These are phyloP conservation scores for Aspergillus avenaceus DNA, from an alignment of 495 filamentous ascomycete genomes.

Conservation along the genomic window DNA sequence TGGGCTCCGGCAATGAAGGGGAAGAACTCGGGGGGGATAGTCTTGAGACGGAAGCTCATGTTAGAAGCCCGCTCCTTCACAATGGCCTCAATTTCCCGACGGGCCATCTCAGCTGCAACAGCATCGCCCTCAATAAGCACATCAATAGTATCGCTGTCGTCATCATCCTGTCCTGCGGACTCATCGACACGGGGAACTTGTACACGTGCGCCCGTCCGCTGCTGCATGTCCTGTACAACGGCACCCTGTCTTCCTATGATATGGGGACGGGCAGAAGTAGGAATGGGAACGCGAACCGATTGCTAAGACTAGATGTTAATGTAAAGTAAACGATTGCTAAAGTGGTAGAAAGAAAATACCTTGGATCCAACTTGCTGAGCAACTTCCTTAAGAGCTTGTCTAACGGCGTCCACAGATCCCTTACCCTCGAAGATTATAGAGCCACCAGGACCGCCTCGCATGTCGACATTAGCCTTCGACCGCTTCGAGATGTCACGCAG, in stretches of 20 bases:
- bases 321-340: neutral
- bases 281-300: slow-evolving; percentile 71
- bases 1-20: slow-evolving; percentile 89
- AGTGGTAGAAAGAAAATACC: slow-evolving; percentile 42
- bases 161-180: slow-evolving; percentile 46
- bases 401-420: slow-evolving; percentile 71
- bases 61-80: slow-evolving; percentile 79
- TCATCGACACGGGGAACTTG: slow-evolving; percentile 80
- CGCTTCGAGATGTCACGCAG: slow-evolving; percentile 82
- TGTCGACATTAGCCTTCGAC: slow-evolving; percentile 79
- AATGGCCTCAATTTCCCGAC: slow-evolving; percentile 76
- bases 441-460: slow-evolving; percentile 62
- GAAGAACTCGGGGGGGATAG: slow-evolving; percentile 87
- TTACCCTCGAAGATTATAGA: slow-evolving; percentile 73
- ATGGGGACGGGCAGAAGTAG: slow-evolving; percentile 72
- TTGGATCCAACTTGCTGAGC: slow-evolving; percentile 80
- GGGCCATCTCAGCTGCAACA: slow-evolving; percentile 74
- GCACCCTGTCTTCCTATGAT: slow-evolving; percentile 90
- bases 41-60: slow-evolving; percentile 69
- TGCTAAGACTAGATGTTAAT: slow-evolving; percentile 44
- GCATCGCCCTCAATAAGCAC: slow-evolving; percentile 88
- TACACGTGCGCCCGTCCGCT: slow-evolving; percentile 79
- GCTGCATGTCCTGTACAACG: slow-evolving; percentile 83
- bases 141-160: slow-evolving; percentile 78
- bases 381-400: slow-evolving; percentile 80